Base-by-base conservation (phyloP, 805 yeast genomes). In the Yamadazyma ubonensis region DNA sequence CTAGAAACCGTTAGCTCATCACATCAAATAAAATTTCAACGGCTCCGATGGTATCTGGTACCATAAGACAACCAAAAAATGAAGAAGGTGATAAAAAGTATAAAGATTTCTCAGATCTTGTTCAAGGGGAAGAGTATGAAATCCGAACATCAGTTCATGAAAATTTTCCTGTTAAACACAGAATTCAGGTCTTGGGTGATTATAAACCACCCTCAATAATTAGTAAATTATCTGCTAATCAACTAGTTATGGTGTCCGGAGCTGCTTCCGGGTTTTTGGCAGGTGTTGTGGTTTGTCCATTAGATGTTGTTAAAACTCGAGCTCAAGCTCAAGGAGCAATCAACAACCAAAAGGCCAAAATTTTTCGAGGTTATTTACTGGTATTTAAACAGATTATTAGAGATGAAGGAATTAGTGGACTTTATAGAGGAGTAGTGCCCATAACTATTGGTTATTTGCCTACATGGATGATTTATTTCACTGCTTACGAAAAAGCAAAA, bases 401-500 rank as follows among this genome's bases (percentile, higher is more conserved):
- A 27, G 91, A 89, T 41, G 97, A 90, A 63, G 96, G 97, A 7
- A 52, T 79, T 1, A 62, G 77, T 29, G 98, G 98, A 0, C 69
- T 93, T 10, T 93, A 93, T 58, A 70, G 96, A 45, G 99, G 99
- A 4, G 65, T 93, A 17, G 83, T 83, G 2, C 98, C 99, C n/a
- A 88, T 91, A 28, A 76, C 91, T 1, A 63, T 91, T 36, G 99
- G 99, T 0, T 93, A 93, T 61, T 80, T 93, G 52, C 99, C 99
- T 11, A 88, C 97, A 0, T 93, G 99, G 99, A 89, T 89, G 73
- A 86, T 93, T 33, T 93, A 93, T 59, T 93, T 93, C 63, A 76
- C 91, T 6, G 85, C 89, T 22, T 93, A 93, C 60, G 98, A 91
- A 56, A 67, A 75, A 41, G 81, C 89, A 19, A 90, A 89, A 57